Percentiles rank a stretch among this genome's conserved stretches.
Evolutionary conservation across 2,329 filamentous ascomycete species (phyloP).

Genomic region (Sphaerulina musiva): DNA sequence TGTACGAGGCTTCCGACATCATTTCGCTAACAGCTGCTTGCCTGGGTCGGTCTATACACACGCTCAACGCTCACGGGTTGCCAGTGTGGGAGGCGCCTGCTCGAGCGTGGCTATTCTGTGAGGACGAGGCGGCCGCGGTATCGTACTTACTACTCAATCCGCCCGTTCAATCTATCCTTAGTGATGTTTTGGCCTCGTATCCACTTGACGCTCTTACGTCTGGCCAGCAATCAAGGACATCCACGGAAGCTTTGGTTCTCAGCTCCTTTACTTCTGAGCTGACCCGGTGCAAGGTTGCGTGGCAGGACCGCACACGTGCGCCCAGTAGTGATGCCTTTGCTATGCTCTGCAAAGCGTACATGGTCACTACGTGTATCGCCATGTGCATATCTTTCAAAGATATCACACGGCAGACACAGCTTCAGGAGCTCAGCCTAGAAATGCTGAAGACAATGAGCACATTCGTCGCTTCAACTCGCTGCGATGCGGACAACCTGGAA

Average conservation of each 20-base stretch:
- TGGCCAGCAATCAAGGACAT: not conserved
- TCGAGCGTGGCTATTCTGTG: slow-evolving; percentile 40
- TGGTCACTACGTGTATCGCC: slow-evolving; percentile 28
- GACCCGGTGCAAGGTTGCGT: slow-evolving; percentile 11
- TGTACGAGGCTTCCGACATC: slow-evolving; percentile 59
- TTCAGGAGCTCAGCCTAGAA: slow-evolving; percentile 24
- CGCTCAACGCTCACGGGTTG: slow-evolving; percentile 26
- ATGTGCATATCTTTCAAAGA: slow-evolving; percentile 27
- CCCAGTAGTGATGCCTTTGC: slow-evolving; percentile 19
- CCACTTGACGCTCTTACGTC: not conserved
- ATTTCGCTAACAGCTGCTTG: slow-evolving; percentile 63
- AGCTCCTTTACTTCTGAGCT: slow-evolving; percentile 23
- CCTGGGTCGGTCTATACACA: slow-evolving; percentile 48
- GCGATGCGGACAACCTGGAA: slow-evolving; percentile 41
- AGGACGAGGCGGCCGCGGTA: slow-evolving; percentile 39
- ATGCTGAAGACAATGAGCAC: slow-evolving; percentile 31
- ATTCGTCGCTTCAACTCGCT: slow-evolving; percentile 35
- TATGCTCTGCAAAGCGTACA: slow-evolving; percentile 22
- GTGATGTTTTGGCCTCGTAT: slow-evolving; percentile 2
- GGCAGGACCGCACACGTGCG: slow-evolving; percentile 14
- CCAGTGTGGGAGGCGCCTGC: slow-evolving; percentile 38
- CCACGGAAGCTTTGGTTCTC: slow-evolving; percentile 22
- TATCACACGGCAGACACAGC: slow-evolving; percentile 22
- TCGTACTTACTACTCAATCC: slow-evolving; percentile 45
- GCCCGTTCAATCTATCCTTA: not conserved